Percentiles rank a stretch among this genome's conserved stretches.
These are phyloP conservation scores for Phytophthora pistaciae DNA, from an alignment of 352 stramenopile species.

Conservation along the genomic window DNA sequence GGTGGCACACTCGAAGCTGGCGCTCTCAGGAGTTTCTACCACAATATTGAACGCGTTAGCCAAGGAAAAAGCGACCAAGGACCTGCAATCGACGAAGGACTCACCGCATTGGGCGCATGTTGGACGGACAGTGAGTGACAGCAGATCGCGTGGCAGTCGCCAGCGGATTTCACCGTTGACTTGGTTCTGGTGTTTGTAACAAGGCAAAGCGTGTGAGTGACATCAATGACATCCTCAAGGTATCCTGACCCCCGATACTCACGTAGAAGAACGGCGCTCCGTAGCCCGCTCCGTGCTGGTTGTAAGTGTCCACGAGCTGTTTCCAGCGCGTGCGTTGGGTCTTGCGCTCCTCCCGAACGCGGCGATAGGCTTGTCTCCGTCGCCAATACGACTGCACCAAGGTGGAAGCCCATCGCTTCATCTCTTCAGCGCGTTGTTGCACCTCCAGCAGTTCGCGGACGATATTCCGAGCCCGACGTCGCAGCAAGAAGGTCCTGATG, in stretches of 20 bases:
- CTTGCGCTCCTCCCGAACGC: slow-evolving; percentile 44
- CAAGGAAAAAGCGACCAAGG: neutral
- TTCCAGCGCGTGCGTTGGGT: slow-evolving; percentile 89
- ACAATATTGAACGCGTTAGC: neutral
- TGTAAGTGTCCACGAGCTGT: slow-evolving; percentile 89
- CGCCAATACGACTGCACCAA: slow-evolving; percentile 80
- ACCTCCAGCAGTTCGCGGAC: slow-evolving; percentile 56
- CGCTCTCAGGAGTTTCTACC: slow-evolving; percentile 54
- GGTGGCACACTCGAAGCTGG: slow-evolving; percentile 86
- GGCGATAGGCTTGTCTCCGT: slow-evolving; percentile 43
- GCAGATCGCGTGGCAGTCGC: slow-evolving; percentile 90
- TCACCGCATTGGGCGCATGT: slow-evolving; percentile 91
- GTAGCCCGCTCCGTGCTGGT: slow-evolving; percentile 69
- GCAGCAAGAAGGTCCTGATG: slow-evolving; percentile 55
- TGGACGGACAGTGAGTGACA: slow-evolving; percentile 78
- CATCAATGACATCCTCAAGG: neutral
- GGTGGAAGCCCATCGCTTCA: slow-evolving; percentile 75
- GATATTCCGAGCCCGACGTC: slow-evolving; percentile 48
- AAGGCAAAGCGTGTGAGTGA: slow-evolving; percentile 5
- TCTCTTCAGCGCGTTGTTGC: slow-evolving; percentile 57
- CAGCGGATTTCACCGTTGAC: slow-evolving; percentile 92
- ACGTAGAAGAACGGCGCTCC: slow-evolving; percentile 94
- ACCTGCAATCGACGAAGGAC: slow-evolving; percentile 4
- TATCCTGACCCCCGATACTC: slow-evolving; percentile 7
- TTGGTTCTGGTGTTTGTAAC: slow-evolving; percentile 75